Conservation (phyloP, 257 asterid species). For the Haberlea rhodopensis region DNA sequence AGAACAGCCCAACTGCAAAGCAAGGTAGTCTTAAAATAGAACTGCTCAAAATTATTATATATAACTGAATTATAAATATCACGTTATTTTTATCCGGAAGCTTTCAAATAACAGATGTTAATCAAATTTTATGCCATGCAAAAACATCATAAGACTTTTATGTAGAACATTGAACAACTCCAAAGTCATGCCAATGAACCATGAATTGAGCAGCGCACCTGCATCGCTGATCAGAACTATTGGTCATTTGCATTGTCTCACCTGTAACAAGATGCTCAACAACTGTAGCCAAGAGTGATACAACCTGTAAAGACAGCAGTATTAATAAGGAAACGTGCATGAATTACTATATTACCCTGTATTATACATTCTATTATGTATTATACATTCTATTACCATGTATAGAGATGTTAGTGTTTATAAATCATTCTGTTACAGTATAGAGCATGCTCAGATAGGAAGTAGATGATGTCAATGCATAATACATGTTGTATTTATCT, state of each 20-base stretch:
- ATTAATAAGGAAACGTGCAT: too few relatives aligned
- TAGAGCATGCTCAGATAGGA: too few relatives aligned
- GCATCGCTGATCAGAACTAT: conserved; percentile 80
- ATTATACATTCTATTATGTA: too few relatives aligned
- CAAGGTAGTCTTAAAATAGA: conserved; percentile 3
- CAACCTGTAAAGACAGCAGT: conserved; percentile 67
- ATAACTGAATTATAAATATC: background rate
- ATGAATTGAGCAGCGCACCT: conserved; percentile 46
- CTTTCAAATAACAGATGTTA: background rate
- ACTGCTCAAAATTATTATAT: background rate
- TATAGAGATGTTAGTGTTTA: too few relatives aligned
- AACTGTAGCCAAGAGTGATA: conserved; percentile 80
- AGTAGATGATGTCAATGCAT: too few relatives aligned
- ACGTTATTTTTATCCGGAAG: background rate
- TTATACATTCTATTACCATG: too few relatives aligned
- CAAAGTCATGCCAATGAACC: background rate
- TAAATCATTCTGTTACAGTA: too few relatives aligned
- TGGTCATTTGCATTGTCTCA: conserved; percentile 96
- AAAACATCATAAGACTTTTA: background rate
- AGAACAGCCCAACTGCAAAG: background rate
- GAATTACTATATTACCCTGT: too few relatives aligned
- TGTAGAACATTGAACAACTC: background rate
- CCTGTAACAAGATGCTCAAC: conserved; percentile 97
- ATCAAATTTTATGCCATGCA: background rate
- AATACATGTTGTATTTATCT: too few relatives aligned